Base-by-base conservation (phyloP, 768 basidiomycete genomes). In the Chlorophyllum brunneum region DNA sequence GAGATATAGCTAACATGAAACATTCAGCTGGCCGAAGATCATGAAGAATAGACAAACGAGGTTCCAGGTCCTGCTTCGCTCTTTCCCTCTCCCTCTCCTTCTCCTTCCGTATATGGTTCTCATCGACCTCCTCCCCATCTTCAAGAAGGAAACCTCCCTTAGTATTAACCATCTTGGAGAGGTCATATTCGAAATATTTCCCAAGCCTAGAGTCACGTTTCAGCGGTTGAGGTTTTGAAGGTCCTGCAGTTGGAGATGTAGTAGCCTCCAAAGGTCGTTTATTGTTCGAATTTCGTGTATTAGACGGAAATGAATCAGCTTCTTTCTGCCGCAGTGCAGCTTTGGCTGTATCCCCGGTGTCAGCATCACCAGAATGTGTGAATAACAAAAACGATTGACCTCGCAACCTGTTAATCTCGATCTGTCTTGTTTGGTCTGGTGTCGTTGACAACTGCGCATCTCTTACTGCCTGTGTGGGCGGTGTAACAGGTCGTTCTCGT, bases 121-220 rank as follows among this genome's bases (percentile, higher is more conserved):
- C 91, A 60, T 91, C 85, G 1, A 82, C 77, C 56, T 89, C 88
- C 58, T 83, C 82, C n/a, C 82, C 85, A 38, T 95, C 94, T 57
- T 95, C 91, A 4, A 95, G 76, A 62, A 99, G 69, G 67, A 98
- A 99, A 1, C 97, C 97, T 45, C 95, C 97, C 65, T 94, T 89
- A 6, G 93, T 87, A 66, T 99, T 98, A 63, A 93, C 86, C 85
- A 98, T 90, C 75, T 97, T 98, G 10, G 89, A 89, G 11, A 98
- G 69, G 66, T 98, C 95, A 81, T 97, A 98, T 58, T 98, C 95
- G 58, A 95, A 95, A 71, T 98, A 98, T 42, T 82, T 90, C 23
- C 92, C 95, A 9, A 93, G 73, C 29, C 89, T 80, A 10, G 85
- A 79, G 59, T 93, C 89, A 5, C 87, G 81, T 61, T 81, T 81